Percentiles rank a stretch among this genome's conserved stretches.
Conservation (phyloP, 495 filamentous ascomycete genomes). For the Xeromyces bisporus region DNA sequence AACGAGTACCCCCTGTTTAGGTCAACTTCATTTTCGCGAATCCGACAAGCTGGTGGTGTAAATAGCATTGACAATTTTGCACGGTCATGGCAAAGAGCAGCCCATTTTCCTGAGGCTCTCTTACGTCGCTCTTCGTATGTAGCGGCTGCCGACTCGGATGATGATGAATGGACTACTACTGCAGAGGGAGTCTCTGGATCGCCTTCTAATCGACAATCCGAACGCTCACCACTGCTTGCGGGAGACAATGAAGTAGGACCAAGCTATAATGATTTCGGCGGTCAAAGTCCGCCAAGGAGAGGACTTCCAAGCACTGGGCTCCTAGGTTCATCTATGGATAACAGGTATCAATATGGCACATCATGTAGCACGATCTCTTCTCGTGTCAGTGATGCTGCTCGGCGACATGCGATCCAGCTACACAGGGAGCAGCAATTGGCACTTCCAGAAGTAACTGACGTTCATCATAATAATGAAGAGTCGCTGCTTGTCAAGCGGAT, state of each 20-base stretch:
- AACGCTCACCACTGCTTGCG: conserved; percentile 15
- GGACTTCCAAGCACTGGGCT: conserved; percentile 9
- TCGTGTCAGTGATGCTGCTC: conserved; percentile 47
- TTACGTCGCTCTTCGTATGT: conserved; percentile 58
- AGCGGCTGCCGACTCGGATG: conserved; percentile 31
- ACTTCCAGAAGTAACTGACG: conserved; percentile 20
- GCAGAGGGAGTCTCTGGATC: conserved; percentile 10
- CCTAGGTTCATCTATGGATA: conserved; percentile 41
- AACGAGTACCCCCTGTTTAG: conserved; percentile 9
- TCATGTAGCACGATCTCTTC: conserved; percentile 65
- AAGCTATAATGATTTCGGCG: conserved; percentile 7
- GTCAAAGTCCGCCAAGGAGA: conserved; percentile 8
- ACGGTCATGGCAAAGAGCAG: conserved; percentile 83
- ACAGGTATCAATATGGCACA: conserved; percentile 56
- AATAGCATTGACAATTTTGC: conserved; percentile 94
- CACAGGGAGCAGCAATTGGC: conserved; percentile 58
- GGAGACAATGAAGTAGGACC: conserved; percentile 9
- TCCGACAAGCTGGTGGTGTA: conserved; percentile 71
- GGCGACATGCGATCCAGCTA: conserved; percentile 52
- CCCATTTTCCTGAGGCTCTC: conserved; percentile 70
- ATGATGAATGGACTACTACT: conserved; percentile 25
- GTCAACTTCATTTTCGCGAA: conserved; percentile 52
- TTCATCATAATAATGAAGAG: conserved; percentile 48
- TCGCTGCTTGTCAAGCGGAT: conserved; percentile 75
- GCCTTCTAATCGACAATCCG: conserved; percentile 16